Evolutionary conservation across 352 stramenopile genomes (phyloP), one percentile per base, ranked within the genome.

Genomic region (Globisporangium rhizosaccharum): DNA sequence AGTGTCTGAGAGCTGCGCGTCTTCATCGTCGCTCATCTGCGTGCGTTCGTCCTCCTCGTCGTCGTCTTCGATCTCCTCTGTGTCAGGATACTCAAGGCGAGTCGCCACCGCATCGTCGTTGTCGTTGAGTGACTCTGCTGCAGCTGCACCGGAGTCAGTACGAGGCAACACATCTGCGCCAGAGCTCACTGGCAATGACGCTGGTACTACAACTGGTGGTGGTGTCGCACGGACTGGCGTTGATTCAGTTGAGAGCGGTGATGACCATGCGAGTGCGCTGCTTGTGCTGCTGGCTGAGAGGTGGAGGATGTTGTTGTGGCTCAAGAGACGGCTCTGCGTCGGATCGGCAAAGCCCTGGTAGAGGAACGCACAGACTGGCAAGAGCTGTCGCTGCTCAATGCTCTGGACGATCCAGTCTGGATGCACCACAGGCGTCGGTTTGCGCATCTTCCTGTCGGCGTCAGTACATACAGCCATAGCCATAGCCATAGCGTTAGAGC

Each of bases 341-440:
- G 74, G 73, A 63, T 96, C 86, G 11, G 61, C 63, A 55, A 97
- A 90, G 20, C 92, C 87, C 30, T 79, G 51, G 30, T 97, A 82
- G 18, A 98, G 67, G 66, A 97, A 98, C 37, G 79, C 60, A 51
- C 80, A 76, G 63, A 91, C 59, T 0, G 86, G 75, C 7, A 97
- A 64, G 52, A 97, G 52, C 23, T 59, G 79, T 23, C 77, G 68
- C 39, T 82, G 66, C 44, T 88, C 65, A 15, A 97, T 85, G 67
- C 90, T 93, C 58, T 97, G 85, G 10, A 94, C 69, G 60, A 98
- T 95, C 95, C 95, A 98, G 23, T 95, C 70, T 0, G 95, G 94
- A 53, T 87, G 71, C 26, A 94, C 82, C 9, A 98, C 85, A 0
- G 88, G 92, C 47, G 81, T 71, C 12, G 75, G 73, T 25, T 72